A percentile compares a stretch with the other conserved stretches of the same genome.
These are phyloP conservation scores for Trichosanthes truncata DNA, from an alignment of 306 rosid genomes.

Conservation along the genomic window DNA sequence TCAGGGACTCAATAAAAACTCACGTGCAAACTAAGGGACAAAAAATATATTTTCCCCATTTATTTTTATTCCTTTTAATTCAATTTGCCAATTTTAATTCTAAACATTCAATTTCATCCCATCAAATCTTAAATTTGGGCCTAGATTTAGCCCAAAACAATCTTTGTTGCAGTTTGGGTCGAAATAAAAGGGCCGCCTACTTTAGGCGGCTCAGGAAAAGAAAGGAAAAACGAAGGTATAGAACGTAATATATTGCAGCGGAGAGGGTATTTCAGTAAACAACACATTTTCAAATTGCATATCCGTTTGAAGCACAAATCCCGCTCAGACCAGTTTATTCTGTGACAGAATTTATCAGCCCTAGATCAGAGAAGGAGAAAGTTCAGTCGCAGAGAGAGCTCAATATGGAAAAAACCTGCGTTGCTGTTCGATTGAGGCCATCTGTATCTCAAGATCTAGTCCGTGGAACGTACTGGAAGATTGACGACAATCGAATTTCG, in stretches of 20 bases:
- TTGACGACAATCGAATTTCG: slow-evolving; percentile 78
- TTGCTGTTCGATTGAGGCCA: slow-evolving; percentile 80
- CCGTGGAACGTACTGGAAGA: slow-evolving; percentile 63
- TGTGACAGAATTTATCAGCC: neutral
- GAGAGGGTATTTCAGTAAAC: neutral
- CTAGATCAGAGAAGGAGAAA: neutral
- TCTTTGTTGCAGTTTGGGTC: neutral
- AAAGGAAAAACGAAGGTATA: neutral
- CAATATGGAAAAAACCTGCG: slow-evolving; percentile 86
- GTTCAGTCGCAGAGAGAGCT: neutral
- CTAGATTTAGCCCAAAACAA: neutral
- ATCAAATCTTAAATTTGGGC: neutral
- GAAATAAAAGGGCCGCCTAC: neutral
- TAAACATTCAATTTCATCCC: too few species aligned
- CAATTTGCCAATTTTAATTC: too few species aligned
- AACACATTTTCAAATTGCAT: neutral
- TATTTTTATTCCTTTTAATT: too few species aligned
- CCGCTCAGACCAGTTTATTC: neutral
- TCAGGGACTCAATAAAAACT: too few species aligned
- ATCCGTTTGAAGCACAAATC: neutral
- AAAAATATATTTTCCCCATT: too few species aligned
- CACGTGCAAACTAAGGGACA: too few species aligned
- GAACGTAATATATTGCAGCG: neutral
- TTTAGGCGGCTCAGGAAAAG: neutral
- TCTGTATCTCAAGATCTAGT: slow-evolving; percentile 29